Base-by-base conservation (phyloP, 208 protist species). In the Endotrypanum monterogeii region DNA sequence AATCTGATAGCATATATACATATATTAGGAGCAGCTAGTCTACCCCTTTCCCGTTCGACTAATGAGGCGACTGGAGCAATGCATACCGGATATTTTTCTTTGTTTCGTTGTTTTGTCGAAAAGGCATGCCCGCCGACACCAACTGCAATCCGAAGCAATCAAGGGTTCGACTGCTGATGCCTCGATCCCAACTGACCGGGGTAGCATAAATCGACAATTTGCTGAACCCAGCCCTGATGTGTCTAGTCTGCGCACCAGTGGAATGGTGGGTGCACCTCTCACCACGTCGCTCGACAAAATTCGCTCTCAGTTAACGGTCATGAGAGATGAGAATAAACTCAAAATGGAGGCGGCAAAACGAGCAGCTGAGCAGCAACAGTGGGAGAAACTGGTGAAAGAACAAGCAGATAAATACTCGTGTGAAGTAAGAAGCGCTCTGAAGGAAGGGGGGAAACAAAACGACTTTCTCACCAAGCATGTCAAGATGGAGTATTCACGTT, bases 211-310 rank as follows among this genome's bases (percentile, higher is more conserved):
- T 44, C 12, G 50, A 18, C 23, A 73, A 44, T 35, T n/a, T 3
- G 16, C 68, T 56, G 20, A 41, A 14, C 32, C 11, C 7, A 35
- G 9, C 11, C 76, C 76, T 25, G 56, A 76, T 57, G 66, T 79
- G 2, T 74, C 75, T 8, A 78, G 75, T 20, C 57, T 84, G 23
- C 51, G 63, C 0, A 71, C 70, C 67, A 72, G 79, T 32, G 37
- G 55, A 12, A 81, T 90, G 76, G 72, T 78, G 67, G 81, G 83
- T 69, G 83, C 89, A n/a, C 89, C 89, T 50, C 58, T 76, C 1
- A 84, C 80, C 0, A 87, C 80, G 28, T 89, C 86, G 12, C 79
- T 93, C 16, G 87, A 95, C 69, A 79, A 77, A n/a, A 91, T 93
- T 60, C 83, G 85, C 18, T n/a, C 74, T 28, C 73, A 95, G 62